Conservation (phyloP, 2,329 filamentous ascomycete species). For the Trichophyton verrucosum region DNA sequence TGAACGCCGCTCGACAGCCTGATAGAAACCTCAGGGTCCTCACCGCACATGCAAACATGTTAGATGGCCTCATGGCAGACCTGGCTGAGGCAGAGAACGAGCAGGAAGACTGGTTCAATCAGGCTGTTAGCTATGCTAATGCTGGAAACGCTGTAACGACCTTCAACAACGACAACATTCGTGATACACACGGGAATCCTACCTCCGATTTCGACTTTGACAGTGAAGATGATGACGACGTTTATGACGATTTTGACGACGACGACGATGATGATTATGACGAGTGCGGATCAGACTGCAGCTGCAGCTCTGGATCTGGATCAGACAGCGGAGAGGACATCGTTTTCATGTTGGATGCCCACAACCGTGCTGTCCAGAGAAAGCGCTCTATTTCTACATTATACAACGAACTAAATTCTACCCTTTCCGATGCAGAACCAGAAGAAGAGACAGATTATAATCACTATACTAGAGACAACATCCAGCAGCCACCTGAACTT, state of each 20-base stretch:
- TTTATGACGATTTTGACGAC: conserved; percentile 2
- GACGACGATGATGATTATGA: conserved; percentile 16
- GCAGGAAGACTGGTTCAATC: conserved; percentile 97
- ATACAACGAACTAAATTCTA: conserved; percentile 30
- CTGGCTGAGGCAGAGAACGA: conserved; percentile 89
- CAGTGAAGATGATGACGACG: conserved; percentile 20
- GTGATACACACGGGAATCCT: conserved; percentile 49
- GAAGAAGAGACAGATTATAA: conserved; percentile 48
- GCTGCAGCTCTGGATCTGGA: not conserved
- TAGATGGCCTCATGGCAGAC: conserved; percentile 84
- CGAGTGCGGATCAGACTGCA: conserved; percentile 7
- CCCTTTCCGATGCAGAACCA: conserved; percentile 9
- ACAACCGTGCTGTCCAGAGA: not conserved
- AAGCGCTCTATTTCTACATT: not conserved
- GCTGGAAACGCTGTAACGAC: conserved; percentile 32
- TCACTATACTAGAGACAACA: conserved; percentile 55
- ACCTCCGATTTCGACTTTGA: conserved; percentile 42
- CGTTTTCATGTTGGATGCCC: conserved; percentile 5
- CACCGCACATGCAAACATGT: conserved; percentile 94
- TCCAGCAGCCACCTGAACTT: conserved; percentile 56
- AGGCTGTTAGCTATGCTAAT: conserved; percentile 68
- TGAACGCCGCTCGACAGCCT: conserved; percentile 72
- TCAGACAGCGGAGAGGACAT: not conserved
- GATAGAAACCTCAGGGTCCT: conserved; percentile 93
- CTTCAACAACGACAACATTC: conserved; percentile 52